Base-by-base conservation (phyloP, 495 filamentous ascomycete genomes). In the Pseudoneurospora amorphoporcata region DNA sequence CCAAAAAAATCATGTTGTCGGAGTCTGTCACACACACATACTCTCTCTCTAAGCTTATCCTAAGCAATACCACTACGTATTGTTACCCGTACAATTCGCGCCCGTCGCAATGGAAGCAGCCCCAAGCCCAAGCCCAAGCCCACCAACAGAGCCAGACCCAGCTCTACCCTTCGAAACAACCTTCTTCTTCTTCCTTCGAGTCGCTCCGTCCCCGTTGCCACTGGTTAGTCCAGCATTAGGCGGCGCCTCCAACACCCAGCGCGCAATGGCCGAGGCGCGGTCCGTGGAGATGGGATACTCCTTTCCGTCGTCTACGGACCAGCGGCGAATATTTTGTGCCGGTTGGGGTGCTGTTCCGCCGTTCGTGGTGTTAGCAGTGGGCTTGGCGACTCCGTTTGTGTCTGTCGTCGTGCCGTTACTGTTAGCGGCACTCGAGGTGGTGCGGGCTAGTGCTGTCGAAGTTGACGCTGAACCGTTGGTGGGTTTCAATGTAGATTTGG, bases 251-350 rank as follows among this genome's bases (percentile, higher is more conserved):
- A 71, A 32, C 14, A 94, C 86, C 92, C 92, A 94, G 35, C 88
- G 82, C 4, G 88, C 86, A 68, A 94, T 84, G 41, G 86, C 87
- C 53, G 87, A 84, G 0, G 91, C 92, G 43, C 92, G 84, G 70
- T 92, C 90, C 8, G 90, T 92, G 5, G 85, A 83, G 74, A 92
- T 88, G 1, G 88, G 87, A 77, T 91, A 91, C 73, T 92, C 91
- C 77, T 86, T 87, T 5, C 86, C 88, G 72, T 90, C 88, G 47
- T 89, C 88, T 69, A 88, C 85, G 12, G 89, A 87, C 89, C 90
- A 90, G 7, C 89, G 71, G 42, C 69, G 73, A 40, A 38, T 69
- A 8, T 5, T 69, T 35, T 41, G 35, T 61, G n/a, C 39, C 16
- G 47, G 70, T n/a, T 53, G 43, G n/a, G 9, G 19, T 12, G 10